Conservation (phyloP, 306 rosid genomes). For the Lablab purpureus region DNA sequence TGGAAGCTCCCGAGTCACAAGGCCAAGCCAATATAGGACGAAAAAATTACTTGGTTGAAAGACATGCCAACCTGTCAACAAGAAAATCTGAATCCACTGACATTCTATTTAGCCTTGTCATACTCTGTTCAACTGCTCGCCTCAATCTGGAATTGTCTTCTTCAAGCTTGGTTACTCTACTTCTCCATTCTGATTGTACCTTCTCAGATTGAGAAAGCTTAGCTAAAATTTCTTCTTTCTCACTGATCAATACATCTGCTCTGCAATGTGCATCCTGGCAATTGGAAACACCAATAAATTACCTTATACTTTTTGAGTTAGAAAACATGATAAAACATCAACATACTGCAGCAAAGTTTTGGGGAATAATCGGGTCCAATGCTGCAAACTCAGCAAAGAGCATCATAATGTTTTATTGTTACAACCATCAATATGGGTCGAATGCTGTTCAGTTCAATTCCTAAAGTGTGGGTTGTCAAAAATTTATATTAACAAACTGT, state of each 20-base stretch:
- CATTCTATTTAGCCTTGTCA: constrained; percentile 97
- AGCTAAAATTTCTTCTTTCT: constrained; percentile 74
- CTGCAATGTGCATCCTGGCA: constrained; percentile 74
- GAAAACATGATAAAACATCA: not conserved
- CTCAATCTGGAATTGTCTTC: constrained; percentile 93
- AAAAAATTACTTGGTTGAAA: constrained; percentile 38
- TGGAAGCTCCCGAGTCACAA: constrained; percentile 24
- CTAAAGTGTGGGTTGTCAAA: constrained; percentile 5
- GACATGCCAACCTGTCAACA: constrained; percentile 82
- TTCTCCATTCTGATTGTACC: constrained; percentile 77
- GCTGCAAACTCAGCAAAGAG: not conserved
- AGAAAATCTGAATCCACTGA: constrained; percentile 96
- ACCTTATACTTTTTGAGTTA: not conserved
- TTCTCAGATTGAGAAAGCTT: constrained; percentile 83
- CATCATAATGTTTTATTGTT: constrained; percentile 22
- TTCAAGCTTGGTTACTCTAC: constrained; percentile 86
- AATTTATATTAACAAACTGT: constrained; percentile 17
- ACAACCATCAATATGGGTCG: constrained; percentile 25
- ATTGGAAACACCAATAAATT: constrained; percentile 37
- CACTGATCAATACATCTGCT: constrained; percentile 63
- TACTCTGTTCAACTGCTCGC: constrained; percentile 91
- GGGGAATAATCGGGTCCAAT: constrained; percentile 4
- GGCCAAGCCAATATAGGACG: constrained; percentile 17
- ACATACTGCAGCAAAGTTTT: constrained; percentile 17
- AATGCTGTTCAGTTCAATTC: not conserved